Evolutionary conservation across 2,329 filamentous ascomycete genomes (phyloP).

Genomic region (Phoma sp.): DNA sequence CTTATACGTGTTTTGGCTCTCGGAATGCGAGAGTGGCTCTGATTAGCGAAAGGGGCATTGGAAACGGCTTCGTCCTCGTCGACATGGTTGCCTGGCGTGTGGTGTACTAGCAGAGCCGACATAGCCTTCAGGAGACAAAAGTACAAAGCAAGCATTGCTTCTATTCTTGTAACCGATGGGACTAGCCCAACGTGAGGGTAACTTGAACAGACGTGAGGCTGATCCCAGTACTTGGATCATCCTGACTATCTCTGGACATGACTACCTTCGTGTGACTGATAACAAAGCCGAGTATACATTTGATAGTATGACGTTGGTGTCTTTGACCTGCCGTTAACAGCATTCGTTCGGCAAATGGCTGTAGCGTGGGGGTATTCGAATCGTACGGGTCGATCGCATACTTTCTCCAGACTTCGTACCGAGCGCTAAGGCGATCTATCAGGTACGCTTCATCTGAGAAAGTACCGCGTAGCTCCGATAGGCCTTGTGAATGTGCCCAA

Average conservation of each 20-base stretch:
- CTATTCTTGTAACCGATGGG: too few species aligned
- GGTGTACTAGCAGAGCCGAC: too few species aligned
- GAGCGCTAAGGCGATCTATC: conserved; percentile 1
- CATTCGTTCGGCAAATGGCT: background rate
- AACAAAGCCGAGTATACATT: background rate
- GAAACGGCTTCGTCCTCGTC: too few species aligned
- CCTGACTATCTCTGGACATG: background rate
- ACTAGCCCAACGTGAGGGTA: background rate
- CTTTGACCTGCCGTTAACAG: background rate
- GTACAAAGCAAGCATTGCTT: too few species aligned
- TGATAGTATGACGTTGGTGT: background rate
- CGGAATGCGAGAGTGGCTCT: too few species aligned
- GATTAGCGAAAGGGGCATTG: too few species aligned
- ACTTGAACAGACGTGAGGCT: background rate
- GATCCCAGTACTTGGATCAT: background rate
- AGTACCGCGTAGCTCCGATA: background rate
- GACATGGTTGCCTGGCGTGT: too few species aligned
- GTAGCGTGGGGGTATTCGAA: background rate
- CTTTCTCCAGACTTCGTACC: background rate
- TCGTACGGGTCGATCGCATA: conserved; percentile 4
- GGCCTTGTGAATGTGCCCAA: conserved; percentile 5
- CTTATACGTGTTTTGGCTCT: too few species aligned
- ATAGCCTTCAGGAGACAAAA: too few species aligned
- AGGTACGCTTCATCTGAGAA: background rate
- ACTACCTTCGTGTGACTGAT: background rate